Conservation (phyloP, 495 filamentous ascomycete genomes). For the Penicillium manginii region DNA sequence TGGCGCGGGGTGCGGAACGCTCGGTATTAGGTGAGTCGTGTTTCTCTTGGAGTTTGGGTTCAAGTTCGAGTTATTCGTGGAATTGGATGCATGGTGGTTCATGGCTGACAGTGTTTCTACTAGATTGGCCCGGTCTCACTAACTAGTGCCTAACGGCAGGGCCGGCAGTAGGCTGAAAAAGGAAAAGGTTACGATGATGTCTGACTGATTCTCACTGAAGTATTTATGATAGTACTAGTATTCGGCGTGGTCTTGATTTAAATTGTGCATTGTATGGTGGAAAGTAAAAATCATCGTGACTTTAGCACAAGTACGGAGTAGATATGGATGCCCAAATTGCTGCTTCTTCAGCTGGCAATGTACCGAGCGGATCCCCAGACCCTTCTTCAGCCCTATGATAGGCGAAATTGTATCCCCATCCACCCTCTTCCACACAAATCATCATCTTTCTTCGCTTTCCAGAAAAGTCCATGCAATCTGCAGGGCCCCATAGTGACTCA, state of each 20-base stretch:
- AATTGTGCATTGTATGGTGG: not conserved
- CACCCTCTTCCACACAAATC: not conserved
- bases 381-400: not conserved
- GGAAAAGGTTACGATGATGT: not conserved
- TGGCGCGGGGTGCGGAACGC: conserved; percentile 57
- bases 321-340: not conserved
- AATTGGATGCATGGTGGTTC: not conserved
- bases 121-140: conserved; percentile 35
- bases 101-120: conserved; percentile 10
- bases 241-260: not conserved
- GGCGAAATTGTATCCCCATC: too few relatives aligned
- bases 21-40: conserved; percentile 64
- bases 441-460: not conserved
- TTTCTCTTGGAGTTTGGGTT: not conserved
- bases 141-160: conserved; percentile 13
- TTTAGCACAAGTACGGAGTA: too few relatives aligned
- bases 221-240: not conserved
- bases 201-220: not conserved
- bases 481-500: conserved; percentile 1
- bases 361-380: not conserved
- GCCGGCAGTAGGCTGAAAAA: too few relatives aligned
- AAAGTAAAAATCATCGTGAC: not conserved
- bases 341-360: not conserved
- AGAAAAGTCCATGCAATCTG: not conserved
- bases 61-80: not conserved